phyloP scores from a whole-genome alignment of 257 asterid species.

The Petunia secreta region DNA sequence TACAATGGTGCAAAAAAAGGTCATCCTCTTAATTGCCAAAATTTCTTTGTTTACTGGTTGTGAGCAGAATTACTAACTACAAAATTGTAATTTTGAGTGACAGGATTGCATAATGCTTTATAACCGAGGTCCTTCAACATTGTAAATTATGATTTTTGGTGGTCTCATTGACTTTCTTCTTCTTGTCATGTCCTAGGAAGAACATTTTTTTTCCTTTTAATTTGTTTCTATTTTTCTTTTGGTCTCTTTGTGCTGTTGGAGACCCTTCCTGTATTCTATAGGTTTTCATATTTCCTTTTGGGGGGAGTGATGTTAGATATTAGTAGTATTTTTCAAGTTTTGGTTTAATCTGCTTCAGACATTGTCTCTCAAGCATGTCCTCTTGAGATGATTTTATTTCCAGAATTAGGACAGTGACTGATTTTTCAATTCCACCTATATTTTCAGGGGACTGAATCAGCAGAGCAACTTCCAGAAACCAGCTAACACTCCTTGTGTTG shows the following conservation, averaged over 20 bases:
- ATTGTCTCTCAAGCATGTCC: neutral
- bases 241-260: neutral
- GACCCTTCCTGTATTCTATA: neutral
- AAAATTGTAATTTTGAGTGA: neutral
- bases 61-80: neutral
- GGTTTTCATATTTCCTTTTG: neutral
- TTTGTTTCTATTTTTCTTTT: neutral
- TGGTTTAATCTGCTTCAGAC: neutral
- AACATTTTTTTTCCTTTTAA: neutral
- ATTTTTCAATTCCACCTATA: slow-evolving; percentile 23
- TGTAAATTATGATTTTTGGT: neutral
- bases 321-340: neutral
- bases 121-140: slow-evolving; percentile 2
- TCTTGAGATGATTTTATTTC: neutral
- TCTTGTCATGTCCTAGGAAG: neutral
- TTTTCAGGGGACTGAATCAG: slow-evolving; percentile 40
- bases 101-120: neutral
- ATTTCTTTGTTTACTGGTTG: neutral
- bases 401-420: neutral
- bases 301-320: neutral
- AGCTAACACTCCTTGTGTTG: slow-evolving; percentile 21
- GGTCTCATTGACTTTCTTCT: neutral
- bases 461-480: slow-evolving; percentile 31
- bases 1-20: neutral
- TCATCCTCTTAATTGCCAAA: neutral